Evolutionary conservation across 179 eudicot genomes (phyloP).

Genomic region (Vitellaria paradoxa): DNA sequence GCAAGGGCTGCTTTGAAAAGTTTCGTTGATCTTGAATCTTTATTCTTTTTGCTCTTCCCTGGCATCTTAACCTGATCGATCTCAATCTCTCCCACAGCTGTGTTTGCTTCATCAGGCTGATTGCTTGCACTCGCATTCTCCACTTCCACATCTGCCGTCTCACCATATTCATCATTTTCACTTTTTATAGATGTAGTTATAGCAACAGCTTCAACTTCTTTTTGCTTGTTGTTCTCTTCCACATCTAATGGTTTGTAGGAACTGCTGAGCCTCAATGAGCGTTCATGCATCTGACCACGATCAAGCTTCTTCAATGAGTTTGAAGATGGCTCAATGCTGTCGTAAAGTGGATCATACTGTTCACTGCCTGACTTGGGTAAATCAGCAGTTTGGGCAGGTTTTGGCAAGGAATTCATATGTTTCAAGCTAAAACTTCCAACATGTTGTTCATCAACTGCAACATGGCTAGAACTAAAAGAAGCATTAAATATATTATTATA

Average conservation of each 20-base stretch:
- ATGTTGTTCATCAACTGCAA: constrained; percentile 34
- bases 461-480: constrained; percentile 37
- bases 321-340: constrained; percentile 86
- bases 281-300: constrained; percentile 42
- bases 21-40: constrained; percentile 87
- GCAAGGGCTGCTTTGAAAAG: constrained; percentile 83
- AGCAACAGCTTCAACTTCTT: constrained; percentile 45
- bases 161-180: constrained; percentile 83
- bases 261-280: constrained; percentile 40
- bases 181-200: constrained; percentile 46
- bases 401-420: constrained; percentile 26
- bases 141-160: constrained; percentile 90
- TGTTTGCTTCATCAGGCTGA: constrained; percentile 41
- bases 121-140: constrained; percentile 64
- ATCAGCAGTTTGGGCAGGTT: constrained; percentile 35
- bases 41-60: constrained; percentile 56
- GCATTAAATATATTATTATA: constrained; percentile 35
- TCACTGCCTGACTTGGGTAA: constrained; percentile 49
- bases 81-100: constrained; percentile 62
- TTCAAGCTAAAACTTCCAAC: constrained; percentile 32
- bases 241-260: constrained; percentile 48
- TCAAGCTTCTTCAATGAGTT: constrained; percentile 43
- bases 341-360: constrained; percentile 92
- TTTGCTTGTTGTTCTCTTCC: constrained; percentile 49
- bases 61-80: constrained; percentile 64